A percentile compares a stretch with the other conserved stretches of the same genome.
Evolutionary conservation across 805 yeast species (phyloP).

Genomic region (Candida cerambycidarum): DNA sequence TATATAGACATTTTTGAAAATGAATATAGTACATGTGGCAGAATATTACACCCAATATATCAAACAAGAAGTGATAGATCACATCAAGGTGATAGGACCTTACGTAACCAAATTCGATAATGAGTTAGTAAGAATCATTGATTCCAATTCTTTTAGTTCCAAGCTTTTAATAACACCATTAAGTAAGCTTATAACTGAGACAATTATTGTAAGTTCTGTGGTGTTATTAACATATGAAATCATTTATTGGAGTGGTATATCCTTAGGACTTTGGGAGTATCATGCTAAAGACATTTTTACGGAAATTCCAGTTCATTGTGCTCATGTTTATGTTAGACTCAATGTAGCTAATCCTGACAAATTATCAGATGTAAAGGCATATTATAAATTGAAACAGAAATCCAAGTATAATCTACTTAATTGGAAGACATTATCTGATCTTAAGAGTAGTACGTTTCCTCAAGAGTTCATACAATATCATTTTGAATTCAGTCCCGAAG

Average conservation of each 20-base stretch:
- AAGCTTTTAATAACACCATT: slow-evolving; percentile 24
- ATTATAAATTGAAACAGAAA: slow-evolving; percentile 27
- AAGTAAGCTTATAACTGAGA: slow-evolving; percentile 31
- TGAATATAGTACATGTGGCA: neutral
- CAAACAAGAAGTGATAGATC: neutral
- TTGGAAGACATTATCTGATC: slow-evolving; percentile 21
- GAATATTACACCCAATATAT: neutral
- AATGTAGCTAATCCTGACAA: slow-evolving; percentile 32
- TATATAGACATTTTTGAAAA: neutral
- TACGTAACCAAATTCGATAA: slow-evolving; percentile 7
- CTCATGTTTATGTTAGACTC: slow-evolving; percentile 62
- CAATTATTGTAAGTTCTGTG: slow-evolving; percentile 23
- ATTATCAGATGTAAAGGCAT: slow-evolving; percentile 21
- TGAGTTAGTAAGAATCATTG: slow-evolving; percentile 6
- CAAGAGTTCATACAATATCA: slow-evolving; percentile 51
- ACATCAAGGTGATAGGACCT: neutral
- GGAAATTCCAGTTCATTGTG: slow-evolving; percentile 78
- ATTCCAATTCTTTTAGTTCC: slow-evolving; percentile 17
- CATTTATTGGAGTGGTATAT: slow-evolving; percentile 44
- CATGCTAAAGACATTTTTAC: slow-evolving; percentile 61
- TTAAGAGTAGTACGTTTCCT: slow-evolving; percentile 20
- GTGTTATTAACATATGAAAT: slow-evolving; percentile 37
- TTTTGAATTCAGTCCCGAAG: slow-evolving; percentile 81
- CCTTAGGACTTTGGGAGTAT: slow-evolving; percentile 45
- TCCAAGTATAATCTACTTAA: slow-evolving; percentile 26